Conservation (phyloP, 345 rosid species). For the Draba incana region DNA sequence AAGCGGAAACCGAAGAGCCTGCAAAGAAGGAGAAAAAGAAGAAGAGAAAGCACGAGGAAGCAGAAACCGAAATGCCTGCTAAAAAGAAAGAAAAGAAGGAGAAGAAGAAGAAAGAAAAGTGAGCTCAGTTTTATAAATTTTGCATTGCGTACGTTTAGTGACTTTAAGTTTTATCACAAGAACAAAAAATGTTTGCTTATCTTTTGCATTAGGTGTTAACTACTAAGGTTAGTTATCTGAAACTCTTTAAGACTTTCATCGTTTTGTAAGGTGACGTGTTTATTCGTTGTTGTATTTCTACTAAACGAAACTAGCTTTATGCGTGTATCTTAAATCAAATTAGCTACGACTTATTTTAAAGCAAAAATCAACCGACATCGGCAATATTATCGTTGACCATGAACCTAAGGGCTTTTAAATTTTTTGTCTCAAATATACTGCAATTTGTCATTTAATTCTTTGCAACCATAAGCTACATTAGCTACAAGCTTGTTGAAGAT, state of each 20-base stretch:
- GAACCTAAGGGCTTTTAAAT: too few relatives aligned
- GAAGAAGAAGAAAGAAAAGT: constrained; percentile 44
- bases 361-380: too few relatives aligned
- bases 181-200: background rate
- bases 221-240: background rate
- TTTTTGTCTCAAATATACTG: too few relatives aligned
- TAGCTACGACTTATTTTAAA: too few relatives aligned
- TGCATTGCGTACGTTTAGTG: constrained; percentile 30
- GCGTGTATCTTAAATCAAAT: too few relatives aligned
- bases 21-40: constrained; percentile 40
- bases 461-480: too few relatives aligned
- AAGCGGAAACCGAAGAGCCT: constrained; percentile 10
- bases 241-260: too few relatives aligned
- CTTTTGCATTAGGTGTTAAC: constrained; percentile 6
- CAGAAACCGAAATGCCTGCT: constrained; percentile 23
- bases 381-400: too few relatives aligned
- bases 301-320: too few relatives aligned
- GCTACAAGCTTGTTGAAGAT: too few relatives aligned
- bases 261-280: background rate
- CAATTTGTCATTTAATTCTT: too few relatives aligned
- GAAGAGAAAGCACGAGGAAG: constrained; percentile 48
- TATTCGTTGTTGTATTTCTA: background rate
- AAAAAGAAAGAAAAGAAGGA: constrained; percentile 45
- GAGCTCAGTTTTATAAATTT: constrained; percentile 14
- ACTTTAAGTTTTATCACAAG: background rate